phyloP scores from a whole-genome alignment of 2,329 filamentous ascomycete species.

The Penicillium sp. region DNA sequence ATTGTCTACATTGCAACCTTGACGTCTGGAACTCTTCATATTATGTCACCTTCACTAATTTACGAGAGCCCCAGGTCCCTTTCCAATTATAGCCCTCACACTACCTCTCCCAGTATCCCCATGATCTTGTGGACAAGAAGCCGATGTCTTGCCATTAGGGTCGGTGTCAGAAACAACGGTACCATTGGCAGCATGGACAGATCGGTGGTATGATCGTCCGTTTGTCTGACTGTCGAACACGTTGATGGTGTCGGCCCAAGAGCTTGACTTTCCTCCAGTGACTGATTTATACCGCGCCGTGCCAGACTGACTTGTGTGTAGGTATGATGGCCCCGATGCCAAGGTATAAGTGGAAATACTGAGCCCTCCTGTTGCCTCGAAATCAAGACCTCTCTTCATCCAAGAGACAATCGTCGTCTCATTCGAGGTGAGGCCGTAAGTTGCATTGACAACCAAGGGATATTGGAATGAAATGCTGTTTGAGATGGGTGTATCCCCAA shows the following conservation, averaged over 20 bases:
- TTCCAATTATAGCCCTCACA: background rate
- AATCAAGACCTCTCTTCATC: constrained; percentile 51
- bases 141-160: background rate
- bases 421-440: constrained; percentile 45
- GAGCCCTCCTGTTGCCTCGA: constrained; percentile 40
- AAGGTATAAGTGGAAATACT: constrained; percentile 62
- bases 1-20: background rate
- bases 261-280: constrained; percentile 24
- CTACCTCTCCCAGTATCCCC: background rate
- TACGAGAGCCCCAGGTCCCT: background rate
- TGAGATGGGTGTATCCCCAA: constrained; percentile 39
- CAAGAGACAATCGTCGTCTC: constrained; percentile 50
- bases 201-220: constrained; percentile 22
- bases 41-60: background rate
- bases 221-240: constrained; percentile 23
- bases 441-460: constrained; percentile 59
- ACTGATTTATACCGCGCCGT: constrained; percentile 27
- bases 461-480: constrained; percentile 53
- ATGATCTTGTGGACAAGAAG: background rate
- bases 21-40: background rate
- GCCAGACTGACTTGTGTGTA: constrained; percentile 32
- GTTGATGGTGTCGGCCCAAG: constrained; percentile 29
- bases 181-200: constrained; percentile 29
- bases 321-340: constrained; percentile 26
- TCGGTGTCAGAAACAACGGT: constrained; percentile 22